Evolutionary conservation across 495 filamentous ascomycete genomes (phyloP).

Genomic region (Penicillium verhagenii): DNA sequence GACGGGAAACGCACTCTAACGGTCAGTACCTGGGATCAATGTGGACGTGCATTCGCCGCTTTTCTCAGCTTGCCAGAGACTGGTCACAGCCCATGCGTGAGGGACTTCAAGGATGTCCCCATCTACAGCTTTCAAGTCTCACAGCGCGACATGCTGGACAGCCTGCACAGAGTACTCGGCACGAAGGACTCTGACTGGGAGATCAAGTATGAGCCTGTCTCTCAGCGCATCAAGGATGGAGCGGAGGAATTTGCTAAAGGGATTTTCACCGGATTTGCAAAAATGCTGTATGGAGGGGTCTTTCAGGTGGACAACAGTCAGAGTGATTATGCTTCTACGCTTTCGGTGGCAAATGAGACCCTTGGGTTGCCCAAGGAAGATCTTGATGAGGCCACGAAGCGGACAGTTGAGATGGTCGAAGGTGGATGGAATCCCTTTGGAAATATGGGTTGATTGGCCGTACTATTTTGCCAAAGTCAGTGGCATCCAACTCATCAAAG

Average conservation of each 20-base stretch:
- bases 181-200: conserved; percentile 52
- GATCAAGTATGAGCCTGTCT: conserved; percentile 40
- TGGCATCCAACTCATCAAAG: too few species aligned
- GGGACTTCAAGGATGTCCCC: conserved; percentile 35
- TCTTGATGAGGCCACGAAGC: conserved; percentile 48
- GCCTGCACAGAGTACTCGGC: conserved; percentile 52
- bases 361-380: conserved; percentile 58
- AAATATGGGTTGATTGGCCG: background rate
- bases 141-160: conserved; percentile 55
- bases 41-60: conserved; percentile 42
- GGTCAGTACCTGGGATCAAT: conserved; percentile 44
- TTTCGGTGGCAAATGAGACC: conserved; percentile 40
- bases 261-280: conserved; percentile 20
- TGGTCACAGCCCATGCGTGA: conserved; percentile 20
- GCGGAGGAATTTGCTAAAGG: conserved; percentile 42
- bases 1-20: conserved; percentile 43
- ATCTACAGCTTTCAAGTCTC: conserved; percentile 48
- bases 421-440: conserved; percentile 17
- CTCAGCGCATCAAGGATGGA: conserved; percentile 45
- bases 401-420: conserved; percentile 17
- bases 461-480: too few species aligned
- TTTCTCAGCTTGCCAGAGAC: conserved; percentile 41
- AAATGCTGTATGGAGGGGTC: conserved; percentile 47
- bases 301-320: conserved; percentile 44
- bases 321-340: conserved; percentile 39